Base-by-base conservation (phyloP, 2,329 filamentous ascomycete species). In the Leptographium wingfieldii region DNA sequence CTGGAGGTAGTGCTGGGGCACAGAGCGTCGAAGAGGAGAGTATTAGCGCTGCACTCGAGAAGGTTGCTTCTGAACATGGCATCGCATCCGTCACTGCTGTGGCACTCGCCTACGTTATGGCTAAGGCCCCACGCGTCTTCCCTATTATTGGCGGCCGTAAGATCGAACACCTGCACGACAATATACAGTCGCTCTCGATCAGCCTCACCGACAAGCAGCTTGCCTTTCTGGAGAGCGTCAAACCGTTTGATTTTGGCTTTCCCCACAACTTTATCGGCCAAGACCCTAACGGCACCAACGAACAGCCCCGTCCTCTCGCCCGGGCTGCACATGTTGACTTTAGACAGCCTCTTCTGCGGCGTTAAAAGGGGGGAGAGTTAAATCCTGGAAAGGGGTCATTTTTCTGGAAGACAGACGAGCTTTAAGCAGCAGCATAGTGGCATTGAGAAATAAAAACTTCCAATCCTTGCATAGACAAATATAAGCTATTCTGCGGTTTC, bases 1-100 rank as follows among this genome's bases (percentile, higher is more conserved):
- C 40, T 43, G 40, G 40, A 6, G 40, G 40, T 3, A 43, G 29
- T 33, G 29, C 29, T 31, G 57, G 54, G n/a, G 57, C 62, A 49
- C 68, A 80, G 61, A 74, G 73, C 4, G 78, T 80, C 31, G 73
- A 79, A 0, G 79, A 82, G 60, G 71, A 68, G 7, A 76, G 75
- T 58, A 74, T 84, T 40, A 81, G 79, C 57, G 76, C 74, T 33
- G 81, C 81, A 0, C 75, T 90, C 0, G 83, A 80, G 31, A 76
- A 81, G 65, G 77, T 88, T 6, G 83, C 81, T 0, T 74, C 76
- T 9, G 73, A 77, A 61, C 80, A 84, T 65, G 78, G 79, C 1
- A 73, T 77, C 57, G 80, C 66, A 2, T 73, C 78, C 38, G 76
- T 88, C 56, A 86, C 83, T 3, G 79, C 79, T 43, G 73, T 88